Evolutionary conservation across 805 yeast species (phyloP).

Genomic region (Candida maris): DNA sequence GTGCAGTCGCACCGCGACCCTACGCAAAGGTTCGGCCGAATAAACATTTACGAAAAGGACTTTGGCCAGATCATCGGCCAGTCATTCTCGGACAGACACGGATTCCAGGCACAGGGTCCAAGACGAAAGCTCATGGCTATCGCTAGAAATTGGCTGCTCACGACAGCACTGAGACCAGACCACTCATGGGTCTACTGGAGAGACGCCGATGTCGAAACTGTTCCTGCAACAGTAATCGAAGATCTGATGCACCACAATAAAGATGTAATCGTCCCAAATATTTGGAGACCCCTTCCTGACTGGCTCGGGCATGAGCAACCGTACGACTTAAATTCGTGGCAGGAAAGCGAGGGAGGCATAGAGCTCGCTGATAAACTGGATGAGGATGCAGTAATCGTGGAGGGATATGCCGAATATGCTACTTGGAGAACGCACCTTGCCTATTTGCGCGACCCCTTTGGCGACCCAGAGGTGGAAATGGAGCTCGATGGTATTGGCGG

Average conservation of each 20-base stretch:
- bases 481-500: conserved; percentile 97
- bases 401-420: conserved; percentile 92
- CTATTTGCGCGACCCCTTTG: conserved; percentile 86
- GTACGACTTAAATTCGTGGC: conserved; percentile 79
- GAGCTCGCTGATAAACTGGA: conserved; percentile 70
- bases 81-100: conserved; percentile 86
- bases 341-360: conserved; percentile 71
- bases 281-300: conserved; percentile 83
- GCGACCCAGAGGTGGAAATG: conserved; percentile 89
- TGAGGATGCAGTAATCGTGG: conserved; percentile 93
- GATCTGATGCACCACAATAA: conserved; percentile 85
- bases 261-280: conserved; percentile 90
- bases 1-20: conserved; percentile 65
- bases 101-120: conserved; percentile 91
- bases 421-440: conserved; percentile 98
- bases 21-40: conserved; percentile 65
- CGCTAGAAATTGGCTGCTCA: conserved; percentile 87
- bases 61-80: conserved; percentile 92
- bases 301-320: conserved; percentile 81
- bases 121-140: conserved; percentile 90
- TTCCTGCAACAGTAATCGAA: conserved; percentile 77
- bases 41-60: conserved; percentile 83
- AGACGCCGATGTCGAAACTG: conserved; percentile 88
- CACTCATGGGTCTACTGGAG: conserved; percentile 97
- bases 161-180: conserved; percentile 80